phyloP scores from a whole-genome alignment of 768 basidiomycete genomes.

The Trametes coccinea region DNA sequence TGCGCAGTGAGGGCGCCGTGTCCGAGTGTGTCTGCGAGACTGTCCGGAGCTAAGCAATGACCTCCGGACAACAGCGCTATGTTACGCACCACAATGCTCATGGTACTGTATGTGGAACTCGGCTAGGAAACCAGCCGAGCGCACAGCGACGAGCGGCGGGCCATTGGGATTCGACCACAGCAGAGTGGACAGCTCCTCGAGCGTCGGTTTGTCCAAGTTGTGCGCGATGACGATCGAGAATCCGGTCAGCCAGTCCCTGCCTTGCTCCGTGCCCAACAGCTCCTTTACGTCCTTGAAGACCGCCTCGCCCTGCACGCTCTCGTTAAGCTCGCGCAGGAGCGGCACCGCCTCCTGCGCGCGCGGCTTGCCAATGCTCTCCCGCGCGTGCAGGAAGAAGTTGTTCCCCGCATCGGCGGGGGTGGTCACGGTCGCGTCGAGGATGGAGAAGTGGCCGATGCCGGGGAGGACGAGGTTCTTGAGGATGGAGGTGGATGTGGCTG shows the following conservation, averaged over 20 bases:
- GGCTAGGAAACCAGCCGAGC: constrained; percentile 88
- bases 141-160: constrained; percentile 74
- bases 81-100: constrained; percentile 73
- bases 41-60: neutral
- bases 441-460: constrained; percentile 93
- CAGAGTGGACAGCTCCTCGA: constrained; percentile 60
- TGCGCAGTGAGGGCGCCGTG: constrained; percentile 69
- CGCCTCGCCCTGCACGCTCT: constrained; percentile 71
- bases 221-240: constrained; percentile 79
- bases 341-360: constrained; percentile 80
- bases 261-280: constrained; percentile 24
- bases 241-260: constrained; percentile 19
- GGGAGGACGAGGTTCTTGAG: constrained; percentile 97
- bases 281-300: constrained; percentile 48
- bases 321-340: constrained; percentile 83
- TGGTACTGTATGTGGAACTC: constrained; percentile 88
- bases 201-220: constrained; percentile 61
- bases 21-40: constrained; percentile 41
- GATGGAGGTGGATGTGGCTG: constrained; percentile 83
- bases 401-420: constrained; percentile 83
- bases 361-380: constrained; percentile 73
- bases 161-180: constrained; percentile 65
- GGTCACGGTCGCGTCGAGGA: constrained; percentile 68
- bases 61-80: too few relatives aligned
- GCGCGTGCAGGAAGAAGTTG: constrained; percentile 91